Evolutionary conservation across 2,329 filamentous ascomycete genomes (phyloP), one percentile per base, ranked within the genome.

Genomic region (Colletotrichum phormii): DNA sequence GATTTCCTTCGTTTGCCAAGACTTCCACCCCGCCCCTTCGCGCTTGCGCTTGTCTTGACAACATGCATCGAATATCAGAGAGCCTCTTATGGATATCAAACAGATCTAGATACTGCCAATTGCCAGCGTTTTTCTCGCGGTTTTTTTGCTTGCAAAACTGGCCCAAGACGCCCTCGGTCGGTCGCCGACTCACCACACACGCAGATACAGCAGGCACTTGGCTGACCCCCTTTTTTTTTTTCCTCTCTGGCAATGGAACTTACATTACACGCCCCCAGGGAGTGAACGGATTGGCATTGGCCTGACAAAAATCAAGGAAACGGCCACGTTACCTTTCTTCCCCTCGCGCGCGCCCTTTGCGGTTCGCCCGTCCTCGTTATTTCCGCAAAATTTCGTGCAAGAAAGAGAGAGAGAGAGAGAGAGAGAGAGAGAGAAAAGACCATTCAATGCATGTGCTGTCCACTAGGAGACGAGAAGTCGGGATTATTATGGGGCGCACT

Each of bases 1-100:
- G 70, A 72, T 72, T 72, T 63, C 15, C 70, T 61, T 72, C 70
- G 33, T 64, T 70, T 72, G 70, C 70, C 70, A 72, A 72, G 70
- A 72, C 70, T 72, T 72, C 70, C 70, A 72, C 70, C 70, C 70
- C 70, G 70, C 70, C 60, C 70, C 70, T 72, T 64, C 70, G 70
- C 70, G 70, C 70, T 61, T 70, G 70, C 70, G 70, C 70, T 72
- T 72, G 70, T 72, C 70, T 72, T 72, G 70, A 72, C 70, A 72
- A 72, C 70, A 72, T 72, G 53, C 70, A 72, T 72, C 59, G 66
- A 72, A 64, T 61, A 64, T 31, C 57, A 18, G 58, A 70, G 70
- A 72, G 70, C 70, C 70, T 64, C 70, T 64, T 46, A 26, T 46
- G 33, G 26, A 64, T 70, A 72, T 70, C 22, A 55, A 26, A 49